Base-by-base conservation (phyloP, 768 basidiomycete species). In the Termitomyces sp. region DNA sequence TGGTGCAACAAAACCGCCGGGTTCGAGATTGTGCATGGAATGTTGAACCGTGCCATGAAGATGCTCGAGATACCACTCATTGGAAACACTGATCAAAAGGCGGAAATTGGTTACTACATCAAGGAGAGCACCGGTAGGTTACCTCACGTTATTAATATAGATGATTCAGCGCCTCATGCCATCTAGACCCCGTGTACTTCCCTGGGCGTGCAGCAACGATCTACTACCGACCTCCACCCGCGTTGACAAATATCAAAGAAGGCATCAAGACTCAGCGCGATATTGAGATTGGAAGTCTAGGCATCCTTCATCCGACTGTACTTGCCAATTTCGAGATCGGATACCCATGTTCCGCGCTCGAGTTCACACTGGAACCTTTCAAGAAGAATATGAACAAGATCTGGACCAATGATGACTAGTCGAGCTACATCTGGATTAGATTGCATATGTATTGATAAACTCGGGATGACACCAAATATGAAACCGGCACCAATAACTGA, bases 1-100 rank as follows among this genome's bases (percentile, higher is more conserved):
- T 98, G 93, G 89, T 96, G 95, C 74, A 96, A 96, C 73, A 93
- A 93, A 76, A 92, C 89, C 15, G 97, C 95, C 39, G 95, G 95
- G 4, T 99, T 99, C 69, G 95, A 99, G 77, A 83, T 96, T 61
- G 88, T 95, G 12, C 97, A 98, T 71, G 97, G 97, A 36, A 77
- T 98, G 74, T 75, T 99, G 63, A 95, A 98, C 74, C 81, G 95
- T 52, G 83, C 92, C 39, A 98, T 99, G 97, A 90, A 88, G 72
- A 95, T 97, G 83, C 77, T 99, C 22, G 96, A 97, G 63, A 82
- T 99, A 37, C 90, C 93, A 41, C 82, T 87, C 64, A 89, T 98
- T 57, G 72, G 77, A 22, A 82, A 77, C 58, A 72, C 67, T 34
- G 82, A 89, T 66, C 74, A 68, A 39, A 76, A 81, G 60, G 84